A percentile compares a stretch with the other conserved stretches of the same genome.
Evolutionary conservation across 2,329 filamentous ascomycete species (phyloP).

Genomic region (Fusarium xylarioides): DNA sequence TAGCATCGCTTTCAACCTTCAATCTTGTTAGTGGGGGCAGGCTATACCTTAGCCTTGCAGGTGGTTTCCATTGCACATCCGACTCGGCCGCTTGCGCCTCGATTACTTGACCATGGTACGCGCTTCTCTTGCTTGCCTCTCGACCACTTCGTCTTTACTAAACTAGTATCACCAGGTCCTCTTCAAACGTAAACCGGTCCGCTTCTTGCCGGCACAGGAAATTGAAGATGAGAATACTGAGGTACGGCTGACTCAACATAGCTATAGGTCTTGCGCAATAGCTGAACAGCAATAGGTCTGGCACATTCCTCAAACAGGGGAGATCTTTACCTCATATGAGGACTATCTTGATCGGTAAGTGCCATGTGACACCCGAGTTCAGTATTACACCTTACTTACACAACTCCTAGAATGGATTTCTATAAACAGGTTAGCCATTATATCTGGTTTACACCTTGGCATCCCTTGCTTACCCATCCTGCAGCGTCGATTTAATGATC

Average conservation of each 20-base stretch:
- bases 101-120: conserved; percentile 37
- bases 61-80: conserved; percentile 26
- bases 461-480: conserved; percentile 27
- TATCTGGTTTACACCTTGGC: neutral
- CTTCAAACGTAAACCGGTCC: conserved; percentile 95
- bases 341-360: conserved; percentile 83
- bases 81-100: conserved; percentile 29
- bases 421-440: conserved; percentile 78
- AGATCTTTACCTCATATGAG: conserved; percentile 90
- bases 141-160: conserved; percentile 10
- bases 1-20: conserved; percentile 14
- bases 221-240: conserved; percentile 85
- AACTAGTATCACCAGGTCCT: conserved; percentile 71
- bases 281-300: conserved; percentile 72
- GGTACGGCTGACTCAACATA: conserved; percentile 59
- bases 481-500: conserved; percentile 89
- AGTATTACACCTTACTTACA: conserved; percentile 21
- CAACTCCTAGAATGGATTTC: conserved; percentile 78
- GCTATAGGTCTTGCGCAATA: conserved; percentile 3
- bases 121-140: neutral
- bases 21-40: conserved; percentile 44
- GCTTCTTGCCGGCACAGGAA: conserved; percentile 75
- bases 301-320: conserved; percentile 88
- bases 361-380: conserved; percentile 15
- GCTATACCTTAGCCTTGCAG: conserved; percentile 41